Percentiles rank a stretch among this genome's conserved stretches.
Evolutionary conservation across 495 filamentous ascomycete genomes (phyloP).

Genomic region (Friedmanniomyces endolithicus): DNA sequence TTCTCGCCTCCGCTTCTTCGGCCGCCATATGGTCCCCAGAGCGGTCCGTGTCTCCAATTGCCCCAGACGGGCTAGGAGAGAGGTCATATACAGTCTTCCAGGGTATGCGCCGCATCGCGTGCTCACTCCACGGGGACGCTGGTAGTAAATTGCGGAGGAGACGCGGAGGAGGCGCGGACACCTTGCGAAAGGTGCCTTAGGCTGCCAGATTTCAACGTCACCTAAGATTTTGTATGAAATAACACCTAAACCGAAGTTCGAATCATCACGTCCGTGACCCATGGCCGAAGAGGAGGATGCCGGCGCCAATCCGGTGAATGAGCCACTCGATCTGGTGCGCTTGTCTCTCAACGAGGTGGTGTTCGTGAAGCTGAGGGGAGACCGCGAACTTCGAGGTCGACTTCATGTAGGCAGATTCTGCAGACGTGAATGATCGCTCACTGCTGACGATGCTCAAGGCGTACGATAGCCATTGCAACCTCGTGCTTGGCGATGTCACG

Average conservation of each 20-base stretch:
- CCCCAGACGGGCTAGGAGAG: slow-evolving; percentile 12
- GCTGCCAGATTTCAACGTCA: neutral
- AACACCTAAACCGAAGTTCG: neutral
- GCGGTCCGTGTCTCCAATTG: slow-evolving; percentile 1
- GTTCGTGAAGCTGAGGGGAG: slow-evolving; percentile 90
- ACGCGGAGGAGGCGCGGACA: no score
- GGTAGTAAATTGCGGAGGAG: neutral
- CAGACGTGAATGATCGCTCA: neutral
- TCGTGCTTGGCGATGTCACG: slow-evolving; percentile 93
- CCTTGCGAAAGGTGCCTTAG: no score
- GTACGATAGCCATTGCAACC: slow-evolving; percentile 96
- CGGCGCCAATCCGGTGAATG: slow-evolving; percentile 51
- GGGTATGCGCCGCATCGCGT: neutral
- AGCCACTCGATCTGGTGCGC: slow-evolving; percentile 89
- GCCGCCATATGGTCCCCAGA: slow-evolving; percentile 3
- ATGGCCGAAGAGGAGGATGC: slow-evolving; percentile 23
- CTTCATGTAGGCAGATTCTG: slow-evolving; percentile 59
- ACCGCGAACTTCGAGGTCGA: slow-evolving; percentile 87
- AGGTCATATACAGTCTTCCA: slow-evolving; percentile 12
- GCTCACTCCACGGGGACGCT: neutral
- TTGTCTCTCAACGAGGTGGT: slow-evolving; percentile 90
- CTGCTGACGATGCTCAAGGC: slow-evolving; percentile 44
- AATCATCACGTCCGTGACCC: neutral
- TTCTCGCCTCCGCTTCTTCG: slow-evolving; percentile 11
- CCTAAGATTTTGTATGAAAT: neutral